Evolutionary conservation across 129 eudicot species (phyloP).

Genomic region (Helichrysum umbraculigerum): DNA sequence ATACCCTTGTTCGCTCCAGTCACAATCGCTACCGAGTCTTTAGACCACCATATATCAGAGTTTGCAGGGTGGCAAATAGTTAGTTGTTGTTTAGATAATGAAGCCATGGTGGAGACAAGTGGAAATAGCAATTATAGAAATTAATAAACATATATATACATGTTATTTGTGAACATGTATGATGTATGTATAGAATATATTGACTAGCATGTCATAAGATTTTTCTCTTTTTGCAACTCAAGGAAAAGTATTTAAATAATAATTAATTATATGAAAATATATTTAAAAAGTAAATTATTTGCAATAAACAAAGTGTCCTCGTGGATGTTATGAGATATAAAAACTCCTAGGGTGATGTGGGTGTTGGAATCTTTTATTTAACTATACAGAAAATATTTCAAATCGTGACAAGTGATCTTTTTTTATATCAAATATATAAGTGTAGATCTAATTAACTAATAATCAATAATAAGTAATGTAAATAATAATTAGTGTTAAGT

Average conservation of each 20-base stretch:
- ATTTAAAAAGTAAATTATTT: background rate
- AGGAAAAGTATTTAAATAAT: background rate
- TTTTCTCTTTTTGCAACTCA: background rate
- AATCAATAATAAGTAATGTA: too few relatives aligned
- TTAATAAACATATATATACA: conserved; percentile 2
- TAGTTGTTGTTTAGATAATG: conserved; percentile 9
- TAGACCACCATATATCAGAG: conserved; percentile 72
- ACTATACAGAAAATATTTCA: background rate
- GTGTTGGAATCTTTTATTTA: background rate
- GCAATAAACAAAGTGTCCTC: conserved; percentile 11
- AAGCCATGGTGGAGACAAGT: conserved; percentile 18
- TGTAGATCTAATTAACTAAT: too few relatives aligned
- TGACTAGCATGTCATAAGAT: background rate
- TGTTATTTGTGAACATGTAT: background rate
- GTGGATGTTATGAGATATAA: conserved; percentile 13
- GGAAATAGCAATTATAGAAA: background rate
- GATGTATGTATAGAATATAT: background rate
- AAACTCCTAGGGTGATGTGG: background rate
- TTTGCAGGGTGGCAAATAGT: background rate
- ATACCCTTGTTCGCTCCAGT: conserved; percentile 94
- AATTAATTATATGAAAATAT: background rate
- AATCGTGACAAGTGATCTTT: background rate
- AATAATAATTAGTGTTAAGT: too few relatives aligned
- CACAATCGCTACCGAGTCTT: conserved; percentile 70
- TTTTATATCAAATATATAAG: background rate